A percentile compares a stretch with the other conserved stretches of the same genome.
These are phyloP conservation scores for Paracamarosporium sp. DNA, from an alignment of 2,329 filamentous ascomycete species.

Conservation along the genomic window DNA sequence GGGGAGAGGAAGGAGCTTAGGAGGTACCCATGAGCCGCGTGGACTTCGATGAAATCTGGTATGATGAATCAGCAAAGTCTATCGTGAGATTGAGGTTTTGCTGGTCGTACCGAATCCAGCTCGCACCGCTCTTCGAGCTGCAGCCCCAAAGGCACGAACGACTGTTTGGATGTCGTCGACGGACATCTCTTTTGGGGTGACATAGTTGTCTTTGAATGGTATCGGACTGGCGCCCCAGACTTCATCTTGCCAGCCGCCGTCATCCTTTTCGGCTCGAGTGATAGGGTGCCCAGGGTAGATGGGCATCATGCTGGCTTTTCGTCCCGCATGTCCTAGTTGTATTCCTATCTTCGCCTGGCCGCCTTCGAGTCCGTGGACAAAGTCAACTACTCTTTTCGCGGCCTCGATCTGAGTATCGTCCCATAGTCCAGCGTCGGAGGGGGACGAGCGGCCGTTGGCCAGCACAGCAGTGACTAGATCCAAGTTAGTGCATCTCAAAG, in stretches of 20 bases:
- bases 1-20: constrained; percentile 41
- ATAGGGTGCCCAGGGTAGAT: constrained; percentile 12
- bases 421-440: constrained; percentile 24
- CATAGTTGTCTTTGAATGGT: constrained; percentile 1
- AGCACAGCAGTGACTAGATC: constrained; percentile 19
- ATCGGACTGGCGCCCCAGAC: constrained; percentile 24
- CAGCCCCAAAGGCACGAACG: constrained; percentile 42
- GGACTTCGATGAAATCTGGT: constrained; percentile 40
- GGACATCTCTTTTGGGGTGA: constrained; percentile 34
- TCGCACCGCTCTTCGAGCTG: constrained; percentile 30
- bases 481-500: neutral
- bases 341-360: constrained; percentile 14
- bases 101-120: constrained; percentile 56
- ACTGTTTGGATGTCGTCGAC: constrained; percentile 41
- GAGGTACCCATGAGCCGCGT: constrained; percentile 42
- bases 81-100: too few species aligned
- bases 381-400: constrained; percentile 21
- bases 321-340: constrained; percentile 27
- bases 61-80: neutral
- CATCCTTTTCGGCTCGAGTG: constrained; percentile 13
- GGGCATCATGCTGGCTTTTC: constrained; percentile 22
- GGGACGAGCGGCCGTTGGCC: constrained; percentile 21
- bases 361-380: constrained; percentile 15
- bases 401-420: constrained; percentile 22
- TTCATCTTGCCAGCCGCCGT: constrained; percentile 28